phyloP scores from a whole-genome alignment of 257 asterid species.

The Datura wrightii region DNA sequence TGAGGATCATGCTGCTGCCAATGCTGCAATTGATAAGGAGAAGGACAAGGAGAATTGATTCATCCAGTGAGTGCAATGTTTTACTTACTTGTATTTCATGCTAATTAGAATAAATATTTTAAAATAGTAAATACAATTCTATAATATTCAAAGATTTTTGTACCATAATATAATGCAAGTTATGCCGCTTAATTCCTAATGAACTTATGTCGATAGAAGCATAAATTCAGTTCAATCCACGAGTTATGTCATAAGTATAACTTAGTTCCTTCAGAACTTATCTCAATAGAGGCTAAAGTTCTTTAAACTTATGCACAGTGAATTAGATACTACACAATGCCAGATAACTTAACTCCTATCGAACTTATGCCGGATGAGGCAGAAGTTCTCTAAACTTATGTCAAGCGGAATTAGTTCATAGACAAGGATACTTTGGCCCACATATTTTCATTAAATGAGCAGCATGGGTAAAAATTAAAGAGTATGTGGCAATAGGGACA shows the following conservation, averaged over 20 bases:
- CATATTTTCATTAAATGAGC: background rate
- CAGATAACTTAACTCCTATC: background rate
- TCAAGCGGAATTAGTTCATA: too few relatives aligned
- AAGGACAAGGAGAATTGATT: slow-evolving; percentile 39
- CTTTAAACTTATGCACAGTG: background rate
- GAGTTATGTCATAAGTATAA: background rate
- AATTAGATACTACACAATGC: background rate
- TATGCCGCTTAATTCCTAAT: background rate
- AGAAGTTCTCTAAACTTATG: too few relatives aligned
- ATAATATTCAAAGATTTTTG: too few relatives aligned
- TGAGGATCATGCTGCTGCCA: slow-evolving; percentile 79
- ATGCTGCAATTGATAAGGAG: slow-evolving; percentile 60
- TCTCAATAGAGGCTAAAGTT: background rate
- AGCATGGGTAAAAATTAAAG: background rate
- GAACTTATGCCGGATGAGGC: too few relatives aligned
- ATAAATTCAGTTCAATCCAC: too few relatives aligned
- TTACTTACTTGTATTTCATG: background rate
- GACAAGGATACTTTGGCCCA: too few relatives aligned
- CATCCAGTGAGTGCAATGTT: background rate
- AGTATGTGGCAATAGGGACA: background rate
- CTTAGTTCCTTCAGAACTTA: background rate
- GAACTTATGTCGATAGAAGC: background rate
- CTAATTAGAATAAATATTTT: background rate
- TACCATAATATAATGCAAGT: too few relatives aligned
- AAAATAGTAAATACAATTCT: too few relatives aligned